phyloP scores from a whole-genome alignment of 2,329 filamentous ascomycete genomes.

The Exophiala bonariae region DNA sequence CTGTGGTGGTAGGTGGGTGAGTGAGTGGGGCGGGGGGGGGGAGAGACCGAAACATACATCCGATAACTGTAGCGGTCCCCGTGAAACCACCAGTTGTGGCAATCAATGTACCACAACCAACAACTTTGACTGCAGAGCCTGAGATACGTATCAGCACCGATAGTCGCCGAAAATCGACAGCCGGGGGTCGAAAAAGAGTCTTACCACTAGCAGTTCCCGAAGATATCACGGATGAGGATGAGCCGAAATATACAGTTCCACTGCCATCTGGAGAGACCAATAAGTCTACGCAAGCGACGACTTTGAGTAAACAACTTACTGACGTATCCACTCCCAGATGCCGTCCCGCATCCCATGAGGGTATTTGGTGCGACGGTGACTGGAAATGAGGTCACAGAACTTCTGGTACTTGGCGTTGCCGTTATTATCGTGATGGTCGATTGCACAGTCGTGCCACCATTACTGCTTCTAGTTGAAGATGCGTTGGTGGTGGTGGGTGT shows the following conservation, averaged over 20 bases:
- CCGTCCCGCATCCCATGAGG: slow-evolving; percentile 23
- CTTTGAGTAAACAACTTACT: slow-evolving; percentile 9
- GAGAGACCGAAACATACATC: slow-evolving; percentile 13
- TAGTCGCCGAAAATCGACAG: no score
- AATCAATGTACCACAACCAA: slow-evolving; percentile 24
- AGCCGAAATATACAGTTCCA: slow-evolving; percentile 14
- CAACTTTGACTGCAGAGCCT: slow-evolving; percentile 17
- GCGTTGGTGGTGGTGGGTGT: slow-evolving; percentile 2
- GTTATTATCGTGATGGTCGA: slow-evolving; percentile 19
- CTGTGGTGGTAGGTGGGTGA: no score
- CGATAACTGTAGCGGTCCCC: slow-evolving; percentile 22
- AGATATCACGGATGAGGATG: slow-evolving; percentile 4
- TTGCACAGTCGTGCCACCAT: not conserved
- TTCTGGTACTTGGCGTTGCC: slow-evolving; percentile 2
- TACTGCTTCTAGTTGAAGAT: not conserved
- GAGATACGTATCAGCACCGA: not conserved
- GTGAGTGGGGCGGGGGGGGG: not conserved
- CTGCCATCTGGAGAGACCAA: slow-evolving; percentile 9
- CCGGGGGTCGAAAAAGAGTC: not conserved
- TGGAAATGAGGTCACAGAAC: slow-evolving; percentile 2
- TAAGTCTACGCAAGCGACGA: no score
- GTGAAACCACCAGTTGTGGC: slow-evolving; percentile 23
- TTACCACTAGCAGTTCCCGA: slow-evolving; percentile 18
- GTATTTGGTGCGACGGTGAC: slow-evolving; percentile 14
- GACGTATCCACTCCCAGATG: slow-evolving; percentile 22